Base-by-base conservation (phyloP, 2,329 filamentous ascomycete species). In the Ceratocystis lukuohia region DNA sequence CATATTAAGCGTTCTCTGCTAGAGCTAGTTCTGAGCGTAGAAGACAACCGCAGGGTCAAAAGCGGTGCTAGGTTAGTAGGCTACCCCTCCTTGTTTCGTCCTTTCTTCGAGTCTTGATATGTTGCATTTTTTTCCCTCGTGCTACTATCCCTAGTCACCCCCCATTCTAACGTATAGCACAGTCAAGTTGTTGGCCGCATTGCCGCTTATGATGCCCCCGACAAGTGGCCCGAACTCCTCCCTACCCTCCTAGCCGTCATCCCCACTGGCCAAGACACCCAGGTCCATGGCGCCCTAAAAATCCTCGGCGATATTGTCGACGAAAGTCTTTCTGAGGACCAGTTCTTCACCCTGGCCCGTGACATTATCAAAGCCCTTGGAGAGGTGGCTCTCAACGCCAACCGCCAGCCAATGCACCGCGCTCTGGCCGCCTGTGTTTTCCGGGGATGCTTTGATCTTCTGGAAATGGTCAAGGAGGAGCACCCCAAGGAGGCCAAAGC, bases 401-500 rank as follows among this genome's bases (percentile, higher is more conserved):
- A 81, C 69, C 85, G 89, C 71, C 91, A 89, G 73, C 82, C 88
- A 8, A 84, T 85, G 68, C 80, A 96, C 67, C 84, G 94, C 69
- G 91, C 91, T 37, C 80, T 97, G 70, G 89, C 94, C 48, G 88
- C 97, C 53, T 90, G 88, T 50, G 89, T 96, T 67, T 96, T 97
- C 80, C 84, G 91, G 67, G 86, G 86, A 62, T 96, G 91, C 76
- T 96, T 99, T 74, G 91, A 97, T 74, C 89, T 94, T 66, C 84
- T 99, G 78, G 91, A 97, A 76, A 96, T 96, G 84, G 89, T 97
- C 70, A 88, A 96, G 80, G 92, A 96, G 70, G 90, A 96, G 71
- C 89, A 97, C 76, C 89, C 89, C 72, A 82, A 83, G 67, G 89
- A 89, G 66, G 91, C 97, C 69, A 94, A 90, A 75, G 82, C 81